Percentiles rank a stretch among this genome's conserved stretches.
These are phyloP conservation scores for Pulveroboletus sp. DNA, from an alignment of 768 basidiomycete species.

Conservation along the genomic window DNA sequence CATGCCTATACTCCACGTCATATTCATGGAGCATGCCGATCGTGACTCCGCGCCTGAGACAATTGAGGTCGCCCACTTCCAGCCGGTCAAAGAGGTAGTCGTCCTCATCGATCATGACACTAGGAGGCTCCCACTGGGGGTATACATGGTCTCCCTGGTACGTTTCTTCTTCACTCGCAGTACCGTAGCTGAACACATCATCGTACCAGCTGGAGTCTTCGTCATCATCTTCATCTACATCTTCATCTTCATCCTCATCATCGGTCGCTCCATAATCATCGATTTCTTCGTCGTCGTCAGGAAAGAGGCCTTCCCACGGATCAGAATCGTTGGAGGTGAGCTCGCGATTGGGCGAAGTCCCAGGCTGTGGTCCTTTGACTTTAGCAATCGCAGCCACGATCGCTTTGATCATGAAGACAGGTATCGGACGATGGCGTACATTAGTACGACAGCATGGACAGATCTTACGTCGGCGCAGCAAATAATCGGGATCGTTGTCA, in stretches of 20 bases:
- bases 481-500: slow-evolving; percentile 38
- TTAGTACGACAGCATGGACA: slow-evolving; percentile 67
- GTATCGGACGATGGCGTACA: slow-evolving; percentile 56
- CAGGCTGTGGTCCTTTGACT: slow-evolving; percentile 29
- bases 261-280: slow-evolving; percentile 29
- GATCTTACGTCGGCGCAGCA: slow-evolving; percentile 58
- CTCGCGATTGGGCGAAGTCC: slow-evolving; percentile 19
- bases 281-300: slow-evolving; percentile 40
- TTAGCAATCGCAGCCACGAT: slow-evolving; percentile 48
- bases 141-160: slow-evolving; percentile 39
- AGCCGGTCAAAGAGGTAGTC: slow-evolving; percentile 35
- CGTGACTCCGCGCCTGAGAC: slow-evolving; percentile 59
- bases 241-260: slow-evolving; percentile 21
- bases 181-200: slow-evolving; percentile 34
- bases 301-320: slow-evolving; percentile 72
- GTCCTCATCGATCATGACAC: slow-evolving; percentile 30
- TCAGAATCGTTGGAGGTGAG: slow-evolving; percentile 42
- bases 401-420: slow-evolving; percentile 64
- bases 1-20: slow-evolving; percentile 50
- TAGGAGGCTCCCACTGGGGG: slow-evolving; percentile 59
- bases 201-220: slow-evolving; percentile 29
- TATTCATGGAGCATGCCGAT: slow-evolving; percentile 53
- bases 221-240: slow-evolving; percentile 28
- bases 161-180: slow-evolving; percentile 31
- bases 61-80: slow-evolving; percentile 31